Evolutionary conservation across 1,139 yeast species (phyloP), one percentile per base, ranked within the genome.

Genomic region (Torulaspora pretoriensis): DNA sequence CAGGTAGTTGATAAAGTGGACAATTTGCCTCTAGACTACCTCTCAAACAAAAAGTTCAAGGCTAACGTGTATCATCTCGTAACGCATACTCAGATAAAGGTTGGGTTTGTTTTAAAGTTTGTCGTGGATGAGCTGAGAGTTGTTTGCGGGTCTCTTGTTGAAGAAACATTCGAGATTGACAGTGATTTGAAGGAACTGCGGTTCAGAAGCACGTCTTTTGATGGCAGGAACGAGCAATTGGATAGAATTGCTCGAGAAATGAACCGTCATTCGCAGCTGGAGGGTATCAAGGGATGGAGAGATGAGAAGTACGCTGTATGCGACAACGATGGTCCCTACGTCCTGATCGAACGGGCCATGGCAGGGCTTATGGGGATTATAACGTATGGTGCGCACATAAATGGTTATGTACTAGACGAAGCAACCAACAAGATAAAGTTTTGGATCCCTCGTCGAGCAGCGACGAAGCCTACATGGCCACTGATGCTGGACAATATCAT

Each of bases 401-500:
- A 78, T 52, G 97, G 97, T 1, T 92, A 78, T 55, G 71, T 84
- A 0, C 75, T 81, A 0, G 65, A 71, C 9, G 59, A 66, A 5
- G 19, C 40, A 0, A 58, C 64, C 6, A 75, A 74, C 0, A 71
- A 72, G 33, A 57, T 80, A 36, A 76, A 78, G 56, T 59, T 92
- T 46, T 92, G 97, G 97, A 74, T 90, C 4, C 96, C 98, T 0
- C 70, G 87, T 50, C 71, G 98, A 53, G 76, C 97, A 0, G 61
- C 70, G 10, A 73, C 80, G 1, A 92, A 92, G 61, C 83, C 85
- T 13, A 92, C 97, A 0, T 89, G 80, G 68, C 97, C 98, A 0
- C 84, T 87, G 0, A 83, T 80, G 86, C 73, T 89, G 35, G 98
- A 92, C 63, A 92, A 90, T 61, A 87, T 95, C 1, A 87, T 92